Conservation (phyloP, 148 eudicot genomes). For the Nepenthes gracilis region DNA sequence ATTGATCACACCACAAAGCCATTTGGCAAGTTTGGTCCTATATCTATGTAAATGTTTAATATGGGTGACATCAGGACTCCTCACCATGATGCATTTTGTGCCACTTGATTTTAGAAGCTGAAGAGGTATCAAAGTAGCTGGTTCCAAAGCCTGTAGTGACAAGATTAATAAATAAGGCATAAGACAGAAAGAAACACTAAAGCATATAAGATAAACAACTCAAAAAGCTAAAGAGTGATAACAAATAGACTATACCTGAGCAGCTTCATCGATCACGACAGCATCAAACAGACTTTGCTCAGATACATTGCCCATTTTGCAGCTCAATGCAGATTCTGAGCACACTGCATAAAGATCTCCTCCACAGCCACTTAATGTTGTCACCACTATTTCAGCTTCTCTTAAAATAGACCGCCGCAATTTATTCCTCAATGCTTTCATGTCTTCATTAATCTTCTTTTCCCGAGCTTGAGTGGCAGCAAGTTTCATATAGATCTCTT, state of each 20-base stretch:
- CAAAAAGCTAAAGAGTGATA: background rate
- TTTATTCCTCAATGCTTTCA: constrained; percentile 55
- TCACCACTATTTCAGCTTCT: constrained; percentile 94
- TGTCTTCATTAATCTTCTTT: constrained; percentile 75
- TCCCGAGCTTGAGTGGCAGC: constrained; percentile 70
- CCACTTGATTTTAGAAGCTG: constrained; percentile 86
- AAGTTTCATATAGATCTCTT: constrained; percentile 60
- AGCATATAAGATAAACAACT: background rate
- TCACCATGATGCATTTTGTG: constrained; percentile 88
- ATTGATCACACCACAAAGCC: background rate
- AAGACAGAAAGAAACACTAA: constrained; percentile 1
- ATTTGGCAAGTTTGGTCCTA: too few species aligned
- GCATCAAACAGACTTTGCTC: constrained; percentile 87
- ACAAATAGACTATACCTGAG: constrained; percentile 49
- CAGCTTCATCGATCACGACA: constrained; percentile 97
- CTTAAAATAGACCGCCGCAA: constrained; percentile 61
- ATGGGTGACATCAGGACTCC: background rate
- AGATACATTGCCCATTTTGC: constrained; percentile 41
- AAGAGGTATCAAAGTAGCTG: constrained; percentile 89
- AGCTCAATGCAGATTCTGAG: constrained; percentile 50
- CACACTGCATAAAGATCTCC: constrained; percentile 91
- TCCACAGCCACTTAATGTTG: constrained; percentile 98
- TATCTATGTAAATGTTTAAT: background rate
- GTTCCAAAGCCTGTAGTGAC: constrained; percentile 76
- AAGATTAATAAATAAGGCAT: constrained; percentile 1